These are phyloP conservation scores for Didymella sp. DNA, from an alignment of 2,329 filamentous ascomycete genomes.

Conservation along the genomic window DNA sequence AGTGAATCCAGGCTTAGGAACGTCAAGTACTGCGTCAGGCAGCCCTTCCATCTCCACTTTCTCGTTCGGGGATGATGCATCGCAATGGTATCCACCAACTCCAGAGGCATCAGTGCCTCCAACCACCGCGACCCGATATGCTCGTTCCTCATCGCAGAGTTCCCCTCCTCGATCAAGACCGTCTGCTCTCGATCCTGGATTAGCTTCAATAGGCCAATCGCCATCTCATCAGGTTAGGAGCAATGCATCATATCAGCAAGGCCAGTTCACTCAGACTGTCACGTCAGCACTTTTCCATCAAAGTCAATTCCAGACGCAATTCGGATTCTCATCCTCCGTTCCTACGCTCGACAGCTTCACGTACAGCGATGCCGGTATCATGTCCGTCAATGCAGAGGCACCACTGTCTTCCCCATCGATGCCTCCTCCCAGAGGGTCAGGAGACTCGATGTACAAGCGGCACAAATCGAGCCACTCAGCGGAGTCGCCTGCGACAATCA, in stretches of 20 bases:
- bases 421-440: constrained; percentile 34
- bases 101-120: constrained; percentile 25
- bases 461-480: constrained; percentile 38
- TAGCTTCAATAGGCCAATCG: constrained; percentile 30
- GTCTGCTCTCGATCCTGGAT: constrained; percentile 38
- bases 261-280: constrained; percentile 19
- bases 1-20: constrained; percentile 36
- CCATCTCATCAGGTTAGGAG: constrained; percentile 24
- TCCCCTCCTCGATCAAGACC: constrained; percentile 32
- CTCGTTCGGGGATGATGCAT: constrained; percentile 36
- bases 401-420: constrained; percentile 34
- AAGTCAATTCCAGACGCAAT: constrained; percentile 27
- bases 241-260: constrained; percentile 25
- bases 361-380: constrained; percentile 23
- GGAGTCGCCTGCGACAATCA: constrained; percentile 33
- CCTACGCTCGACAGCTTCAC: constrained; percentile 27
- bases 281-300: constrained; percentile 24
- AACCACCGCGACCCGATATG: constrained; percentile 27
- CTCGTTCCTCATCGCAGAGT: constrained; percentile 33
- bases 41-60: constrained; percentile 43
- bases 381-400: constrained; percentile 26
- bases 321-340: constrained; percentile 36
- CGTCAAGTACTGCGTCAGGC: constrained; percentile 30
- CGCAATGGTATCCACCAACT: constrained; percentile 30
- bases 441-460: constrained; percentile 29